Conservation (phyloP, 2,329 filamentous ascomycete genomes). For the Ceratocystis lukuohia region DNA sequence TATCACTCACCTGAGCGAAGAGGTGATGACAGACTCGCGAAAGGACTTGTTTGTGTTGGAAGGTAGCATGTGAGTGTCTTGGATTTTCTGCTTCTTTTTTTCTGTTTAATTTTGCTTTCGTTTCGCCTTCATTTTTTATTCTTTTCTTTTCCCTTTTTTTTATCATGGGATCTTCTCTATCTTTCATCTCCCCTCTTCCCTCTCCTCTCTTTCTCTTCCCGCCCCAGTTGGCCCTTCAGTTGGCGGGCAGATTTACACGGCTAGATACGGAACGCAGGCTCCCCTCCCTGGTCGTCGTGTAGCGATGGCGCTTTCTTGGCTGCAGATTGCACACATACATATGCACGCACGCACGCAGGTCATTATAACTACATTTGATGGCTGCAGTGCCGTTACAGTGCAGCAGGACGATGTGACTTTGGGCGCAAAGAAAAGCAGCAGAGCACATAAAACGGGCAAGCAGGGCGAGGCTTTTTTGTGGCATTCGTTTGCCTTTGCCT, state of each 20-base stretch:
- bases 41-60: constrained; percentile 85
- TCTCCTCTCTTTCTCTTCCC: no score
- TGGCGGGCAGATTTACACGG: neutral
- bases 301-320: neutral
- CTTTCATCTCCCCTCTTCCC: no score
- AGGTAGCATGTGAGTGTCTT: constrained; percentile 60
- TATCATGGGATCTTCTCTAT: no score
- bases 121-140: no score
- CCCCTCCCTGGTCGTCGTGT: neutral
- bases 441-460: neutral
- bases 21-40: constrained; percentile 72
- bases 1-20: constrained; percentile 63
- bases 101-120: no score
- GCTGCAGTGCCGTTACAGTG: neutral
- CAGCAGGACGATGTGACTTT: neutral
- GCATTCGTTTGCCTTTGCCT: neutral
- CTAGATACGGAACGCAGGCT: no score
- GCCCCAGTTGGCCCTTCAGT: neutral
- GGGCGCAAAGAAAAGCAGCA: neutral
- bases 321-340: neutral
- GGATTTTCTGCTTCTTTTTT: neutral
- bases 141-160: no score
- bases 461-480: neutral
- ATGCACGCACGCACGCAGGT: neutral
- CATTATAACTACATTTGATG: neutral